Conservation (phyloP, 495 filamentous ascomycete species). For the Penicillium daleae region DNA sequence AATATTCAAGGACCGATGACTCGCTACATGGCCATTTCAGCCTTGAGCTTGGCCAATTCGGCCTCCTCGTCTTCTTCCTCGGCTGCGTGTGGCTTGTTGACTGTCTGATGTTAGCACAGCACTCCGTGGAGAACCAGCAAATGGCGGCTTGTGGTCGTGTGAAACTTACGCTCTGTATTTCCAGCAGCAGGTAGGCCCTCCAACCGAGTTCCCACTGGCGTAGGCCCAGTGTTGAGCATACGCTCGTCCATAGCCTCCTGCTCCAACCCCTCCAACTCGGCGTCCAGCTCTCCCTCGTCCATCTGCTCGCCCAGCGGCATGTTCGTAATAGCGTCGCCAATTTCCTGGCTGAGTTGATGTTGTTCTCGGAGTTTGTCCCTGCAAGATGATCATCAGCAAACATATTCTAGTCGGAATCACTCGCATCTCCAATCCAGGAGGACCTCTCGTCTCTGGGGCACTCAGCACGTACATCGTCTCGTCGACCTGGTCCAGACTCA, state of each 20-base stretch:
- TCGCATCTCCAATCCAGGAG: neutral
- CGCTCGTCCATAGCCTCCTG: slow-evolving; percentile 88
- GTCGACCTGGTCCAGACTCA: slow-evolving; percentile 93
- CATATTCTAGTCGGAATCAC: neutral
- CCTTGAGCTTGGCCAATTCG: slow-evolving; percentile 90
- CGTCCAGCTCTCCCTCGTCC: slow-evolving; percentile 86
- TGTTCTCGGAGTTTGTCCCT: slow-evolving; percentile 95
- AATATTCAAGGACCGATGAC: slow-evolving; percentile 1
- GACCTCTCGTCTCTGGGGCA: neutral
- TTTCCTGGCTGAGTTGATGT: slow-evolving; percentile 90
- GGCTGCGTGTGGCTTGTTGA: slow-evolving; percentile 55
- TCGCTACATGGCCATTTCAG: slow-evolving; percentile 88
- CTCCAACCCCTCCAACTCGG: slow-evolving; percentile 74
- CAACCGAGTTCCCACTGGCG: slow-evolving; percentile 71
- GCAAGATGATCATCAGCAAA: slow-evolving; percentile 13
- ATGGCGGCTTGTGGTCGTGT: neutral
- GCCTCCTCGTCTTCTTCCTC: slow-evolving; percentile 92
- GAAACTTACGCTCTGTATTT: slow-evolving; percentile 72
- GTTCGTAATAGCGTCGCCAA: slow-evolving; percentile 78
- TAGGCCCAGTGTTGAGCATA: slow-evolving; percentile 87
- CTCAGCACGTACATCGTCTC: slow-evolving; percentile 78
- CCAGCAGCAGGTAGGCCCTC: slow-evolving; percentile 71
- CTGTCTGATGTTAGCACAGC: slow-evolving; percentile 11
- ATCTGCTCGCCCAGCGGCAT: slow-evolving; percentile 69
- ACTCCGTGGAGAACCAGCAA: neutral